These are phyloP conservation scores for Boletus huronensis DNA, from an alignment of 768 basidiomycete species.

Conservation along the genomic window DNA sequence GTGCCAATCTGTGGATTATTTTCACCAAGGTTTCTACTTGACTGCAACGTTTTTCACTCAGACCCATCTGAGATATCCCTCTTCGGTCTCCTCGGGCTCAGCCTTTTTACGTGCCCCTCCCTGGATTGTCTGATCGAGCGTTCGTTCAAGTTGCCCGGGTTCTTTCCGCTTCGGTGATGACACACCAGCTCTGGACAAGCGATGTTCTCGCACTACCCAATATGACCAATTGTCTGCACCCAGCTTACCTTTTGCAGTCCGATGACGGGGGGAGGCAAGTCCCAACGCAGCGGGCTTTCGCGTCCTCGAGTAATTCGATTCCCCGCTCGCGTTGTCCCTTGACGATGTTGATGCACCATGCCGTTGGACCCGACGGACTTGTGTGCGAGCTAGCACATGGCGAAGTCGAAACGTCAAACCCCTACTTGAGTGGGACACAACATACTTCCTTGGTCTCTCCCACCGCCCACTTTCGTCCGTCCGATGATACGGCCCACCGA, in stretches of 20 bases:
- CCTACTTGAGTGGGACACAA: too few species aligned
- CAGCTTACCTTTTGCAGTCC: conserved; percentile 8
- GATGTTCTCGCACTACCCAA: conserved; percentile 10
- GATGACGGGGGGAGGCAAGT: conserved; percentile 6
- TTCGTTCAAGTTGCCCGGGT: conserved; percentile 8
- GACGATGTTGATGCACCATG: conserved; percentile 8
- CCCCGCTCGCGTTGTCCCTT: conserved; percentile 8
- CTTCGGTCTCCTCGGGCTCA: conserved; percentile 1
- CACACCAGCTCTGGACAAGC: conserved; percentile 4
- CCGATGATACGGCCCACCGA: conserved; percentile 1
- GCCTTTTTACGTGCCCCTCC: conserved; percentile 3
- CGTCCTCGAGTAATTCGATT: conserved; percentile 10
- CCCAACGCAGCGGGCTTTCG: not conserved
- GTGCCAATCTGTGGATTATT: not conserved
- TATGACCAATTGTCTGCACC: not conserved
- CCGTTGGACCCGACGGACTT: conserved; percentile 7
- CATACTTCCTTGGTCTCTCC: conserved; percentile 12
- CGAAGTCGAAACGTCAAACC: too few species aligned
- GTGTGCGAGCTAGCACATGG: not conserved
- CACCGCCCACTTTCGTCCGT: conserved; percentile 5
- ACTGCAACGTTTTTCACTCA: not conserved
- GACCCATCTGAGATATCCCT: conserved; percentile 9
- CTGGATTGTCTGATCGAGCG: not conserved
- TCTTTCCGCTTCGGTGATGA: not conserved
- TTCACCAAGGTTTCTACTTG: not conserved